Conservation (phyloP, 306 rosid genomes). For the Crotalaria pallida region DNA sequence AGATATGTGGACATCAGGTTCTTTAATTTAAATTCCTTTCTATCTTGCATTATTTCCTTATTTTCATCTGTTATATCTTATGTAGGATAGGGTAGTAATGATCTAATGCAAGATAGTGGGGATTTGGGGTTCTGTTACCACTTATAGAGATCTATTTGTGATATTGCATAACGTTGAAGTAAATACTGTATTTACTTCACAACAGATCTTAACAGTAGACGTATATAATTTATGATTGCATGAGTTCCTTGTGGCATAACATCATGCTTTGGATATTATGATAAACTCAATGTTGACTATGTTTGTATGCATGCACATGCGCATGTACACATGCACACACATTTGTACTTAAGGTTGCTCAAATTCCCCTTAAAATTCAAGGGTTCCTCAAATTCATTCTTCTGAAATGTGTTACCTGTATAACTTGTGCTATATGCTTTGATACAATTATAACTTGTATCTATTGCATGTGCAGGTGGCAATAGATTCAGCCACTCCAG, state of each 20-base stretch:
- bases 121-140: not conserved
- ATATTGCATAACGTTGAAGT: not conserved
- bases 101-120: no score
- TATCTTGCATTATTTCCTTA: not conserved
- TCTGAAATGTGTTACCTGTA: not conserved
- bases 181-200: not conserved
- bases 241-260: not conserved
- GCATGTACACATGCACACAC: not conserved
- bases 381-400: not conserved
- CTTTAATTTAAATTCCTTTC: constrained; percentile 4
- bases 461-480: constrained; percentile 42
- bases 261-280: not conserved
- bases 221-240: not conserved
- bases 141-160: not conserved
- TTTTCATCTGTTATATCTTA: not conserved
- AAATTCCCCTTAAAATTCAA: no score
- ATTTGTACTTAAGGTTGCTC: not conserved
- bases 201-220: not conserved
- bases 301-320: not conserved
- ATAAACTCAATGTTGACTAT: not conserved
- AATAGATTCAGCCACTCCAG: constrained; percentile 82
- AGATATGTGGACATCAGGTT: constrained; percentile 89
- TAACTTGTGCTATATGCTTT: not conserved
- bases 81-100: no score
- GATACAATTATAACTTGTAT: constrained; percentile 1